Base-by-base conservation (phyloP, 345 rosid genomes). In the Eucalyptus paniculata region DNA sequence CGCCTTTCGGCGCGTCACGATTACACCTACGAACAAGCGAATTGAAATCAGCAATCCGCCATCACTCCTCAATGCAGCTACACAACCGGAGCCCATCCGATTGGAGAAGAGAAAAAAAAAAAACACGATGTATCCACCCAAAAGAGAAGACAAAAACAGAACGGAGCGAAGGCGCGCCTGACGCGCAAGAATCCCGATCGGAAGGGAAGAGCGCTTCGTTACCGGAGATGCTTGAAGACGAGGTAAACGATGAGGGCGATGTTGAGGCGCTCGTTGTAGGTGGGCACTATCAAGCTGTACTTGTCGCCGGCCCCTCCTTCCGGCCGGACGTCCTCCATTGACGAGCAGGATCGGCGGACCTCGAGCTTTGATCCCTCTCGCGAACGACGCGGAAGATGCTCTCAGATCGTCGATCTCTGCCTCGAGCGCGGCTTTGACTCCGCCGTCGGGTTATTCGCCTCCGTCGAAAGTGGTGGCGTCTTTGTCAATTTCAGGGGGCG, bases 251-350 rank as follows among this genome's bases (percentile, higher is more conserved):
- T 86, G 87, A 98, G 93, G 65, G 99, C 96, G 90, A 98, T 95
- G 91, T 98, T 98, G 90, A 97, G 96, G 49, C 97, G 98, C 93
- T 98, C 99, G 93, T 98, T 97, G 95, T 96, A 97, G 4, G 99
- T 98, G 26, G 99, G 99, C 77, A 98, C 90, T 87, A 98, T 95
- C 86, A 98, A 92, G 91, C 99, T 98, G 94, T 95, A 97, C 93
- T 95, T 96, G 89, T 93, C 91, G 88, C 85, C 85, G 14, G 91
- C 93, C 88, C 90, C 92, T 87, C 87, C 62, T 56, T 56, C 89
- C 86, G 89, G 88, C 87, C 50, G 47, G 77, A 53, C 24, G 9
- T n/a, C 87, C 89, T 67, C 83, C 88, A 82, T 67, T n/a, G 56
- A 49, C 88, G 51, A 37, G 17, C 85, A 23, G 56, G 42, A 58